Evolutionary conservation across 192 early-diverging fungal genomes (phyloP), one percentile per base, ranked within the genome.

Genomic region (Coemansia sp.): DNA sequence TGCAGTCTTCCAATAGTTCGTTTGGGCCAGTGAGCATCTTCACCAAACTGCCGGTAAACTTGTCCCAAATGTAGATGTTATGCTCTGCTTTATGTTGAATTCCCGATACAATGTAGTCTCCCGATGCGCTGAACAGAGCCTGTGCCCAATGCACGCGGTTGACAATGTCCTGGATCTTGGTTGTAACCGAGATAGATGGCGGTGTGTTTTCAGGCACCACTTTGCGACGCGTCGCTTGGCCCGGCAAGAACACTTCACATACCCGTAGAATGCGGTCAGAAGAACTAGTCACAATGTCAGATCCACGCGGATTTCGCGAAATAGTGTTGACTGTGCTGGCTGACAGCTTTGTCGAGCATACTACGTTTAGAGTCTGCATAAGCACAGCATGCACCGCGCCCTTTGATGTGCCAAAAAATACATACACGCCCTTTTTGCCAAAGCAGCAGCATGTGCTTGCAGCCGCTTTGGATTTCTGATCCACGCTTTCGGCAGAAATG

Each of bases 31-130:
- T 90, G 13, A 99, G 74, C 59, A 94, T 86, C 70, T 93, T 94
- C 21, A 93, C 90, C 6, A 99, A 78, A 46, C 83, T 89, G 15
- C 89, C 88, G 14, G 82, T 77, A 15, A 81, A 74, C 55, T 84
- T 87, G 67, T 99, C 91, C 94, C 94, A 98, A 31, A 97, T 86
- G 63, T 91, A 96, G 36, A 98, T 93, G 52, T 96, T 90, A 65
- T 98, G 94, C 31, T 85, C 81, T n/a, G 93, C 86, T 57, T 88
- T 90, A 56, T 89, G 88, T 35, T 83, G 87, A 37, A 90, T 90
- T 15, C 86, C 89, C 63, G 73, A 43, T 15, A 96, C 86, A 11
- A 99, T 89, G 73, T 89, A 95, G 63, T 97, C 93, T 0, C 89
- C 90, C 49, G 91, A 88, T 0, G 87, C 81, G 50, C 88, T 96